Percentiles rank a stretch among this genome's conserved stretches.
phyloP scores from a whole-genome alignment of 305 asterid genomes.

The Nicotiana rustica region DNA sequence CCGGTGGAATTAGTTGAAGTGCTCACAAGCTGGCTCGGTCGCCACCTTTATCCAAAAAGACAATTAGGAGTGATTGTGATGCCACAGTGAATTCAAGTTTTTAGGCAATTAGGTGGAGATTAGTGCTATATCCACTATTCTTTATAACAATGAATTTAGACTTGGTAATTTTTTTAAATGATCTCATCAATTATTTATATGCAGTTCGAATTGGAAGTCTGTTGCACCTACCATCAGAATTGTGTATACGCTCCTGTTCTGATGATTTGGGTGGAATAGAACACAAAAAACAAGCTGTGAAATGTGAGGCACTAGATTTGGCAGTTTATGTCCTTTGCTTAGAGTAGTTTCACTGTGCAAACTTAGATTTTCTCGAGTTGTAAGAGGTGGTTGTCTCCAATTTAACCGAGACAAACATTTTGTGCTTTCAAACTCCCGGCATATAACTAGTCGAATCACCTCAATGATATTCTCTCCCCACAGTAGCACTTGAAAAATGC shows the following conservation, averaged over 20 bases:
- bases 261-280: not conserved
- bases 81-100: not conserved
- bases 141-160: not conserved
- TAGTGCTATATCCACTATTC: not conserved
- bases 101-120: not conserved
- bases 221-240: not conserved
- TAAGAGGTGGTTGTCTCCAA: not conserved
- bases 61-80: not conserved
- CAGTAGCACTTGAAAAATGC: no score
- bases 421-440: not conserved
- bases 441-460: not conserved
- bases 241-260: not conserved
- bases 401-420: not conserved
- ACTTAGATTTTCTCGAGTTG: not conserved
- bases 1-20: no score
- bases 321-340: not conserved
- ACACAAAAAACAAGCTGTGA: not conserved
- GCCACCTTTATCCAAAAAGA: no score
- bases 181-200: not conserved
- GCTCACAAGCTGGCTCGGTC: no score
- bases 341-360: not conserved
- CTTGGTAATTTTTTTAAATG: not conserved
- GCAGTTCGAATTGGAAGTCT: not conserved
- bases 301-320: not conserved
- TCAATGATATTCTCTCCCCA: not conserved